Percentiles rank a stretch among this genome's conserved stretches.
These are phyloP conservation scores for Albophoma yamanashiensis DNA, from an alignment of 2,329 filamentous ascomycete species.

Conservation along the genomic window DNA sequence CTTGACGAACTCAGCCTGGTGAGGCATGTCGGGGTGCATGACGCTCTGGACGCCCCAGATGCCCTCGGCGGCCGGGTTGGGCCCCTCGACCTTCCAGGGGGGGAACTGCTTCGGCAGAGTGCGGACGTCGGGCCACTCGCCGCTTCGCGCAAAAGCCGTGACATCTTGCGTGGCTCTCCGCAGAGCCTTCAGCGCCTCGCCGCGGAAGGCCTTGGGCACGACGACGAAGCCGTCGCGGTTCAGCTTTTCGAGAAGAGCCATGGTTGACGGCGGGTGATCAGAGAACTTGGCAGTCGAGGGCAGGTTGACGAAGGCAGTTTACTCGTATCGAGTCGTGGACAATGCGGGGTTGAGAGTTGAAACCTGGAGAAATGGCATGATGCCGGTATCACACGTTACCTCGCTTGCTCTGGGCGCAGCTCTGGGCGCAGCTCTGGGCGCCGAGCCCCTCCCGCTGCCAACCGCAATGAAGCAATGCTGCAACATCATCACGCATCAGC, in stretches of 20 bases:
- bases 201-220: slow-evolving; percentile 52
- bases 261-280: not conserved
- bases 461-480: not conserved
- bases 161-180: slow-evolving; percentile 47
- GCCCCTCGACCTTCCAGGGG: slow-evolving; percentile 50
- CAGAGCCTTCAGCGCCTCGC: slow-evolving; percentile 44
- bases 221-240: slow-evolving; percentile 66
- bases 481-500: not conserved
- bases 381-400: not conserved
- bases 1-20: slow-evolving; percentile 48
- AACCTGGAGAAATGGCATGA: not conserved
- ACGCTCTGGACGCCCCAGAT: slow-evolving; percentile 90
- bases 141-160: slow-evolving; percentile 50
- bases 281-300: not conserved
- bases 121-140: slow-evolving; percentile 70
- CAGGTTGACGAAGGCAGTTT: not conserved
- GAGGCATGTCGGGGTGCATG: slow-evolving; percentile 60
- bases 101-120: slow-evolving; percentile 87
- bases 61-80: slow-evolving; percentile 40
- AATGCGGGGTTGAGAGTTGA: not conserved
- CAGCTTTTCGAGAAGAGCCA: slow-evolving; percentile 34
- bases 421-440: no score
- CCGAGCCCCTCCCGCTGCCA: not conserved
- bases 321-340: not conserved
- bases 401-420: not conserved